Conservation (phyloP, 1,284 basidiomycete genomes). For the Melampsora americana region DNA sequence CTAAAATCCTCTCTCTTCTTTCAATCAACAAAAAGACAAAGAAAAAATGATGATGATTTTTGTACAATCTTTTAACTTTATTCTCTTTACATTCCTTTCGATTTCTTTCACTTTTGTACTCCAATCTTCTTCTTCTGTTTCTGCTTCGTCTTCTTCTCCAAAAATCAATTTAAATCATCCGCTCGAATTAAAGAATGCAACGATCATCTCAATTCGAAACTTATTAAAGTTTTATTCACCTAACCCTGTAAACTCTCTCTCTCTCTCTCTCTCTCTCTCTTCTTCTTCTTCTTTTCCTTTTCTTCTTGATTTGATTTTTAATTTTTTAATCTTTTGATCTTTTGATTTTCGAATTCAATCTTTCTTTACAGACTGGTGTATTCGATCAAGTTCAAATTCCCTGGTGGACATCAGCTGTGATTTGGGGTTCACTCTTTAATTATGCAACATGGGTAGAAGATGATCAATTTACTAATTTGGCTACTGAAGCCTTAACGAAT, state of each 20-base stretch:
- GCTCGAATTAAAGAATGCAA: not conserved
- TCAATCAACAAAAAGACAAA: too few species aligned
- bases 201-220: not conserved
- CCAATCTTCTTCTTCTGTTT: too few species aligned
- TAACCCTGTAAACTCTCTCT: not conserved
- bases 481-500: not conserved
- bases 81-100: too few species aligned
- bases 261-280: not conserved
- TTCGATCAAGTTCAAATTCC: constrained; percentile 5
- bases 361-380: not conserved
- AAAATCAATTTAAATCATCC: not conserved
- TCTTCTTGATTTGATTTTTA: too few species aligned
- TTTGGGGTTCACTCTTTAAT: not conserved
- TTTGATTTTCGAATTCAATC: not conserved
- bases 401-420: not conserved
- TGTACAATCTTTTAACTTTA: too few species aligned
- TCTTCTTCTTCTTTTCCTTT: not conserved
- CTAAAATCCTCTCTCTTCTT: too few species aligned
- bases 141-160: not conserved
- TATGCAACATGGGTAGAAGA: constrained; percentile 1
- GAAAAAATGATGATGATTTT: too few species aligned
- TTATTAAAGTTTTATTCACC: not conserved
- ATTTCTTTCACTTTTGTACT: too few species aligned
- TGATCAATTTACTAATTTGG: not conserved
- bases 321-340: too few species aligned